These are phyloP conservation scores for Fusarium bactridioides DNA, from an alignment of 2,329 filamentous ascomycete species.

Conservation along the genomic window DNA sequence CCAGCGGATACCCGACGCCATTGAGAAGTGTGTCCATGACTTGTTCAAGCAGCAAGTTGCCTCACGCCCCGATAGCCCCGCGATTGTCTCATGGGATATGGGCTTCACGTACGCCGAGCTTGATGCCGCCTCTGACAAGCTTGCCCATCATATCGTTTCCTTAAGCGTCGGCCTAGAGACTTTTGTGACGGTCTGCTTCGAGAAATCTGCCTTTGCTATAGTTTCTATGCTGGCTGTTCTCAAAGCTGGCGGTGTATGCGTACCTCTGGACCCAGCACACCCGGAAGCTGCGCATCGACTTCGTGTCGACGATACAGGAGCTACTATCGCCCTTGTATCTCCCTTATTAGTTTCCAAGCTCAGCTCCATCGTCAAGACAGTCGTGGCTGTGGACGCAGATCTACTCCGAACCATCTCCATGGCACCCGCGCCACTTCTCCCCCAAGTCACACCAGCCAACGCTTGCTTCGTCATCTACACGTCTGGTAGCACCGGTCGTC, in stretches of 20 bases:
- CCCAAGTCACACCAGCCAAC: not conserved
- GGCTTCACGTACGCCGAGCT: constrained; percentile 30
- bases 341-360: not conserved
- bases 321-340: constrained; percentile 20
- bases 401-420: not conserved
- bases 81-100: constrained; percentile 31
- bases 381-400: constrained; percentile 7
- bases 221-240: constrained; percentile 28
- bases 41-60: constrained; percentile 14
- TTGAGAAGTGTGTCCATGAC: constrained; percentile 21
- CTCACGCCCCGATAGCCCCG: not conserved
- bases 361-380: not conserved
- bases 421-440: not conserved
- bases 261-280: constrained; percentile 28
- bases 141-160: constrained; percentile 5
- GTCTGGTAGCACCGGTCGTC: constrained; percentile 24
- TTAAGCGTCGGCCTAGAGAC: constrained; percentile 8
- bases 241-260: constrained; percentile 27
- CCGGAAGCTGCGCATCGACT: constrained; percentile 27
- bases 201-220: constrained; percentile 25
- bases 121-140: constrained; percentile 15
- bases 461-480: constrained; percentile 35
- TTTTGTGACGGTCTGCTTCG: constrained; percentile 22
- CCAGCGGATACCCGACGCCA: not conserved
- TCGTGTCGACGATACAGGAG: constrained; percentile 14